Conservation (phyloP, 23 red algal genomes). For the Gracilaria caudata region DNA sequence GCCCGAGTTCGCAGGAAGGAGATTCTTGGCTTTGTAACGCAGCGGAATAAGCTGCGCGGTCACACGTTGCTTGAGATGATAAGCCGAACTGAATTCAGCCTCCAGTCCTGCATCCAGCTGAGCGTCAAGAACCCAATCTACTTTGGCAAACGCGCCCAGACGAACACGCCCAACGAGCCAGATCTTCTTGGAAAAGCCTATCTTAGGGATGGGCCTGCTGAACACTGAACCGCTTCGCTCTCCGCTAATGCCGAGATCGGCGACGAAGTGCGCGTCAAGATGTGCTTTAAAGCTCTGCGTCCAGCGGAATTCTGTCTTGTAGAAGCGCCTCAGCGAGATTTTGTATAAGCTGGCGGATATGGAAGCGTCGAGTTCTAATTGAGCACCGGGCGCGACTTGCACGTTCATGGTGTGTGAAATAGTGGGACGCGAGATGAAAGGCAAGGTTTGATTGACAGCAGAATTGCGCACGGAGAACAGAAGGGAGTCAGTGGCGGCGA, state of each 20-base stretch:
- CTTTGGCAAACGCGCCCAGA: background rate
- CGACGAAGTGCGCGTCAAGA: background rate
- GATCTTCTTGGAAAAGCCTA: conserved; percentile 10
- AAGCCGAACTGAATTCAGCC: background rate
- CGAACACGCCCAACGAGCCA: conserved; percentile 14
- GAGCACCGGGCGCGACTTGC: background rate
- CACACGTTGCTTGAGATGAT: background rate
- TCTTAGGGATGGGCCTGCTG: background rate
- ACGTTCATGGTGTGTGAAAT: background rate
- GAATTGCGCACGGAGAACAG: background rate
- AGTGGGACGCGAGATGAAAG: background rate
- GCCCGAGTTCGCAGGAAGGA: background rate
- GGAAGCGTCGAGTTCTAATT: background rate
- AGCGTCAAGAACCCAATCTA: conserved; percentile 3
- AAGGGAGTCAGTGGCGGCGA: background rate
- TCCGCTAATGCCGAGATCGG: background rate
- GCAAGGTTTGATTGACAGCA: background rate
- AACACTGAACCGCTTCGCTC: conserved; percentile 18
- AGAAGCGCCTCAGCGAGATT: background rate
- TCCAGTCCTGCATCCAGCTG: background rate
- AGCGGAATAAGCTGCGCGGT: background rate
- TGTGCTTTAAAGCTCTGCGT: background rate
- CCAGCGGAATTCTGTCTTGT: conserved; percentile 1
- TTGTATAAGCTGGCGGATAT: background rate
- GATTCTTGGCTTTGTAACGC: background rate